A percentile compares a stretch with the other conserved stretches of the same genome.
These are phyloP conservation scores for Neoboletus magnificus DNA, from an alignment of 768 basidiomycete genomes.

Conservation along the genomic window DNA sequence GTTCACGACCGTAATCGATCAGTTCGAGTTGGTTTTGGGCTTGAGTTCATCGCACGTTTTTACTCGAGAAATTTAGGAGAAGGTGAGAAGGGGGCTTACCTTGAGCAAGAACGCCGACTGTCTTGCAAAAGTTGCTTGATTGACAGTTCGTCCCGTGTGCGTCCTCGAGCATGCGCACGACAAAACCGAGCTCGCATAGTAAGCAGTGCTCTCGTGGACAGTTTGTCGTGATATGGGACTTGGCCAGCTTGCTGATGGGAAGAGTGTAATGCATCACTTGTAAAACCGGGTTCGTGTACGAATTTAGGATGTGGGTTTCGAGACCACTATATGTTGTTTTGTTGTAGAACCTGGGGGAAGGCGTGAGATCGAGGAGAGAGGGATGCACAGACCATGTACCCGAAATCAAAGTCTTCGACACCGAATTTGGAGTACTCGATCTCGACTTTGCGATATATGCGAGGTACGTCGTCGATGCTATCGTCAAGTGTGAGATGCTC, in stretches of 20 bases:
- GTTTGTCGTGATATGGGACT: conserved; percentile 85
- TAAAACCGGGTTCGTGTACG: conserved; percentile 88
- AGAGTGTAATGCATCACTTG: conserved; percentile 85
- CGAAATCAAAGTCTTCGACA: conserved; percentile 98
- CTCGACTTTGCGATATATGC: conserved; percentile 86
- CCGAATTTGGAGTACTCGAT: conserved; percentile 99
- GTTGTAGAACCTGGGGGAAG: conserved; percentile 77
- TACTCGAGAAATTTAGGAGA: background rate
- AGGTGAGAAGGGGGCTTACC: conserved; percentile 41
- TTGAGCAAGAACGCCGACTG: conserved; percentile 85
- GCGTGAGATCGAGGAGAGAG: background rate
- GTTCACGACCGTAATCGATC: conserved; percentile 82
- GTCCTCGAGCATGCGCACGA: conserved; percentile 94
- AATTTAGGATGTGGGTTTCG: conserved; percentile 96
- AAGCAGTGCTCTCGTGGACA: conserved; percentile 92
- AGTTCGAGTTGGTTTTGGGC: conserved; percentile 80
- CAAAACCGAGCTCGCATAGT: conserved; percentile 92
- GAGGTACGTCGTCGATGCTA: conserved; percentile 61
- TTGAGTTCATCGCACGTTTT: conserved; percentile 20
- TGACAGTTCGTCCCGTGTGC: conserved; percentile 94
- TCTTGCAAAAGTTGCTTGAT: conserved; percentile 94
- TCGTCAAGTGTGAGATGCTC: conserved; percentile 54
- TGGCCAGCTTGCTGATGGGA: conserved; percentile 80
- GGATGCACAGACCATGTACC: conserved; percentile 42
- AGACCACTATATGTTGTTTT: conserved; percentile 86